phyloP scores from a whole-genome alignment of 2,329 filamentous ascomycete genomes.

The Verticillium nonalfalfae region DNA sequence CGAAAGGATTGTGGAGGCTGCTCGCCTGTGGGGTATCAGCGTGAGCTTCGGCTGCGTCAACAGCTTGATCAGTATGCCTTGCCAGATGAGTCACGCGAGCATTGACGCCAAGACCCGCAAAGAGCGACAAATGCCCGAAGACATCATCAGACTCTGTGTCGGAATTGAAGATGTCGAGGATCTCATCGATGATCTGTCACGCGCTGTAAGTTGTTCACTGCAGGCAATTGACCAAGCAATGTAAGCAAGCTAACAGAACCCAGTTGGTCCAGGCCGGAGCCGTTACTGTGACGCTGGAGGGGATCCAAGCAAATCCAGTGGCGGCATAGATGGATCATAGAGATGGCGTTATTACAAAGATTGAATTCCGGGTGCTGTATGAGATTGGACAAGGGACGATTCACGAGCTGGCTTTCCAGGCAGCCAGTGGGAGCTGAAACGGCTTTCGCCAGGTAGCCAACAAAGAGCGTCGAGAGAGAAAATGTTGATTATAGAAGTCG shows the following conservation, averaged over 20 bases:
- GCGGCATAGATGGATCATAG: not conserved
- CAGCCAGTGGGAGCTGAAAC: too few relatives aligned
- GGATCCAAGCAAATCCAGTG: conserved; percentile 57
- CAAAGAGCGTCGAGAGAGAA: too few relatives aligned
- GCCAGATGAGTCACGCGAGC: conserved; percentile 98
- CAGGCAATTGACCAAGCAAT: not conserved
- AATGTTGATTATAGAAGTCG: too few relatives aligned
- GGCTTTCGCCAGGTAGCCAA: too few relatives aligned
- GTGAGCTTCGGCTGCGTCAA: conserved; percentile 99
- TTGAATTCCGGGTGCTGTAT: too few relatives aligned
- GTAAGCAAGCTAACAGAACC: conserved; percentile 16
- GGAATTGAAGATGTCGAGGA: conserved; percentile 93
- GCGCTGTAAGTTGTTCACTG: conserved; percentile 62
- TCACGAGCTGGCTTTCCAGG: too few relatives aligned
- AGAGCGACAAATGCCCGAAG: conserved; percentile 90
- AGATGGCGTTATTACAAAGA: not conserved
- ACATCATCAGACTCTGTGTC: conserved; percentile 91
- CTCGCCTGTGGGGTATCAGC: conserved; percentile 87
- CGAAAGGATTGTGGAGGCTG: conserved; percentile 89
- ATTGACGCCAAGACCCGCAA: conserved; percentile 91
- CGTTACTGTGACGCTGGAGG: conserved; percentile 78
- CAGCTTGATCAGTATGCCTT: conserved; percentile 98
- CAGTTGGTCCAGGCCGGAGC: conserved; percentile 91
- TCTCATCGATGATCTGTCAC: conserved; percentile 84
- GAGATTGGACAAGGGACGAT: too few relatives aligned